phyloP scores from a whole-genome alignment of 805 yeast genomes.

The Suhomyces emberorum region DNA sequence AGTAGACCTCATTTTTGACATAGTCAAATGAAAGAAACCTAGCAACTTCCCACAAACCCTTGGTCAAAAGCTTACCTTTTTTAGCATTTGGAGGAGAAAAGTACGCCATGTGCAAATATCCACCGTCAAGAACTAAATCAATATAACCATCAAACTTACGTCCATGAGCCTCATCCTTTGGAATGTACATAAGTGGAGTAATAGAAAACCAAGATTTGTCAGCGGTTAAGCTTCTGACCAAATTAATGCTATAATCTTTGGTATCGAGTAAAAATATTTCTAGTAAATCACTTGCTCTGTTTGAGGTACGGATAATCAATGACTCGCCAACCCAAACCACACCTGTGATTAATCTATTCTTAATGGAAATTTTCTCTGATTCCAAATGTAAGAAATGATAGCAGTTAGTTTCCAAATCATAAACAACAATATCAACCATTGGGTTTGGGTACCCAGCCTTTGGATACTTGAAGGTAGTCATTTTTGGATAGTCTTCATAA shows the following conservation, averaged over 20 bases:
- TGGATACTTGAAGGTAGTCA: slow-evolving; percentile 57
- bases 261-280: slow-evolving; percentile 47
- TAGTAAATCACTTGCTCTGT: slow-evolving; percentile 56
- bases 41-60: slow-evolving; percentile 87
- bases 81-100: slow-evolving; percentile 60
- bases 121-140: slow-evolving; percentile 63
- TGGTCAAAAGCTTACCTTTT: slow-evolving; percentile 49
- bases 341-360: slow-evolving; percentile 57
- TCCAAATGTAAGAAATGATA: slow-evolving; percentile 12
- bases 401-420: slow-evolving; percentile 26
- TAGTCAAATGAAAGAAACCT: slow-evolving; percentile 58
- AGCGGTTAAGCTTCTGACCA: slow-evolving; percentile 45
- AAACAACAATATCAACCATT: slow-evolving; percentile 43
- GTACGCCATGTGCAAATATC: slow-evolving; percentile 77
- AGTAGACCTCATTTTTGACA: slow-evolving; percentile 50
- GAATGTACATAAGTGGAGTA: slow-evolving; percentile 33
- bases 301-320: slow-evolving; percentile 58
- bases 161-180: slow-evolving; percentile 32
- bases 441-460: slow-evolving; percentile 72
- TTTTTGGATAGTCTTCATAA: slow-evolving; percentile 45
- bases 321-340: slow-evolving; percentile 53
- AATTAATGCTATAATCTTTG: slow-evolving; percentile 22
- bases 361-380: slow-evolving; percentile 21
- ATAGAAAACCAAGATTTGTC: slow-evolving; percentile 61
- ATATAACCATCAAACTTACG: slow-evolving; percentile 61